Percentiles rank a stretch among this genome's conserved stretches.
These are phyloP conservation scores for Salix koriyanagi DNA, from an alignment of 345 rosid species.

Conservation along the genomic window DNA sequence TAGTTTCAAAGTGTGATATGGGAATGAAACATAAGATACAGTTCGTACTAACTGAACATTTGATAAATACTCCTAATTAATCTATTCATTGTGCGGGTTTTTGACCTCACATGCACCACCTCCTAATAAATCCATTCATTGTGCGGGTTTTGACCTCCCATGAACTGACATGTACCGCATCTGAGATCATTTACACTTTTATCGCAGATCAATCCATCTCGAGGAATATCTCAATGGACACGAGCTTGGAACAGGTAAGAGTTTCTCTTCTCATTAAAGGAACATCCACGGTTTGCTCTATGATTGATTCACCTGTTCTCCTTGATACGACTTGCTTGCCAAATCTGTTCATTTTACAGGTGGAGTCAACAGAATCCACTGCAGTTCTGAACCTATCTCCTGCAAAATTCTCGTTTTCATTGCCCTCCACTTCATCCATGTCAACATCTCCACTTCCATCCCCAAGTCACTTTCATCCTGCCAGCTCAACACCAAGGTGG, in stretches of 20 bases:
- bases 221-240: constrained; percentile 55
- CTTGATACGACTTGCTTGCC: constrained; percentile 9
- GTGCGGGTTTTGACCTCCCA: not conserved
- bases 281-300: constrained; percentile 5
- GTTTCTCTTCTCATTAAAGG: constrained; percentile 10
- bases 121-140: not conserved
- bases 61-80: not conserved
- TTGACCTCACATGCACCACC: not conserved
- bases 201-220: constrained; percentile 68
- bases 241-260: constrained; percentile 62
- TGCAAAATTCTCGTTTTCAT: constrained; percentile 47
- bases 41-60: not conserved
- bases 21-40: not conserved
- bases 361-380: constrained; percentile 45
- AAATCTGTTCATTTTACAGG: constrained; percentile 30
- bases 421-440: constrained; percentile 66
- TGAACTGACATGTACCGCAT: not conserved
- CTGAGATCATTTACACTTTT: constrained; percentile 6
- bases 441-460: constrained; percentile 47
- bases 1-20: not conserved
- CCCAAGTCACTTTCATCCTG: constrained; percentile 44
- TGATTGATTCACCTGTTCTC: not conserved
- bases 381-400: constrained; percentile 50
- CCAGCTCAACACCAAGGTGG: constrained; percentile 42
- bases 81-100: not conserved